Percentiles rank a stretch among this genome's conserved stretches.
Conservation (phyloP, 2,329 filamentous ascomycete species). For the Fusarium dlaminii region DNA sequence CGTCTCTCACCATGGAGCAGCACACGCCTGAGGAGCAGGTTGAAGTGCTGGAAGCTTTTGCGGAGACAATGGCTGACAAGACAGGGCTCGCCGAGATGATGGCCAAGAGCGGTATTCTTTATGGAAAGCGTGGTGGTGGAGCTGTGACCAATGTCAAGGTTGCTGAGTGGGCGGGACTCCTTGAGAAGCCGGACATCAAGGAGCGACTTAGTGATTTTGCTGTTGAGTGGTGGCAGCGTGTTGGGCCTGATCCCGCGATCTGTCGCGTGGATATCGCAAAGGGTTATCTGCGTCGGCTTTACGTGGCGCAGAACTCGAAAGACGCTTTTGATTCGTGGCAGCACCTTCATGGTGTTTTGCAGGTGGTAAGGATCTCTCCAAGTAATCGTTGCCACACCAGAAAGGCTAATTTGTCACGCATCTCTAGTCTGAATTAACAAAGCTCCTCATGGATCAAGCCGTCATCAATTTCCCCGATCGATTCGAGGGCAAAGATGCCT, state of each 20-base stretch:
- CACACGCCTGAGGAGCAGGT: constrained; percentile 23
- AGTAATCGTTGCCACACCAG: too few species aligned
- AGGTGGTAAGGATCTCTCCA: neutral
- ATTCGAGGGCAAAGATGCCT: neutral
- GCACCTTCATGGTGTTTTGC: neutral
- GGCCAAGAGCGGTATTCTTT: neutral
- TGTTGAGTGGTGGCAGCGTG: neutral
- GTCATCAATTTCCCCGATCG: neutral
- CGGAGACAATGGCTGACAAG: constrained; percentile 25
- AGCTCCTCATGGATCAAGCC: neutral
- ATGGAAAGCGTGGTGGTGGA: neutral
- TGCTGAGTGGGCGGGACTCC: neutral
- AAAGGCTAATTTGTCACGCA: fast-evolving
- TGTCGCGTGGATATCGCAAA: neutral
- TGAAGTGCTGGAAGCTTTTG: constrained; percentile 39
- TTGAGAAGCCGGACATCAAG: neutral
- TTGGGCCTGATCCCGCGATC: neutral
- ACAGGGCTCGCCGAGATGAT: constrained; percentile 21
- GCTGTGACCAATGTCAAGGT: neutral
- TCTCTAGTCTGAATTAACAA: neutral
- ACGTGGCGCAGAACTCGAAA: neutral
- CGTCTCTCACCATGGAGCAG: constrained; percentile 12
- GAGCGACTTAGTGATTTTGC: neutral
- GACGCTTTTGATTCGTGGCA: neutral
- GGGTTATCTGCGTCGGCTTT: neutral